Conservation (phyloP, 2,329 filamentous ascomycete species). For the Cercospora brassicicola region DNA sequence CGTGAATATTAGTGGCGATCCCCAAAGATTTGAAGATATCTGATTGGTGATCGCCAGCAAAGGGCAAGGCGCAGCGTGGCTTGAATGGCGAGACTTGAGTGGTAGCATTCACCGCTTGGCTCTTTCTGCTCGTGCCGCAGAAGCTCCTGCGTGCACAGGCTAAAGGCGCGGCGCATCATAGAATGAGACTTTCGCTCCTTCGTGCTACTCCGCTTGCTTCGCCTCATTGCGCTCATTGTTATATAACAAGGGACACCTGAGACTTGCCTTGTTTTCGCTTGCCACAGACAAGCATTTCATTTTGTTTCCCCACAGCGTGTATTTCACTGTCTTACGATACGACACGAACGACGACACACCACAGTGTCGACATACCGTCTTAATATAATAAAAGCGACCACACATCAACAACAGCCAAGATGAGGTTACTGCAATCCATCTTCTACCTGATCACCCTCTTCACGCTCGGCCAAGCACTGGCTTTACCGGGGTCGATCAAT, state of each 20-base stretch:
- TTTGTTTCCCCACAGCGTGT: not conserved
- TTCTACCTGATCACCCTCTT: conserved; percentile 34
- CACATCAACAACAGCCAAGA: conserved; percentile 22
- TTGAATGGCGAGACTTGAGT: conserved; percentile 1
- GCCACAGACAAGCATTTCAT: not conserved
- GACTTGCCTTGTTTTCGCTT: not conserved
- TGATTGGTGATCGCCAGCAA: not conserved
- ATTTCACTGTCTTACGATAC: not conserved
- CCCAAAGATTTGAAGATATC: not conserved
- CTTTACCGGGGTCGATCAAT: conserved; percentile 33
- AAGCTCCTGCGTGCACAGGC: not conserved
- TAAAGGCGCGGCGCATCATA: not conserved
- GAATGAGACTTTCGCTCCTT: not conserved
- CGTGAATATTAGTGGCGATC: not conserved
- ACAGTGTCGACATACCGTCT: not conserved
- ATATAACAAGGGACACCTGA: not conserved
- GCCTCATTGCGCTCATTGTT: not conserved
- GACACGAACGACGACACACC: not conserved
- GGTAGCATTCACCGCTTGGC: not conserved
- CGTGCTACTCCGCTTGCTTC: not conserved
- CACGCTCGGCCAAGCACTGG: conserved; percentile 37
- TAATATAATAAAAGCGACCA: not conserved
- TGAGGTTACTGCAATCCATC: conserved; percentile 34
- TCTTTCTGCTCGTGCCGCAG: not conserved
- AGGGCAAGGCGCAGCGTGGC: conserved; percentile 9